Base-by-base conservation (phyloP, 352 stramenopile genomes). In the Peronospora belbahrii region DNA sequence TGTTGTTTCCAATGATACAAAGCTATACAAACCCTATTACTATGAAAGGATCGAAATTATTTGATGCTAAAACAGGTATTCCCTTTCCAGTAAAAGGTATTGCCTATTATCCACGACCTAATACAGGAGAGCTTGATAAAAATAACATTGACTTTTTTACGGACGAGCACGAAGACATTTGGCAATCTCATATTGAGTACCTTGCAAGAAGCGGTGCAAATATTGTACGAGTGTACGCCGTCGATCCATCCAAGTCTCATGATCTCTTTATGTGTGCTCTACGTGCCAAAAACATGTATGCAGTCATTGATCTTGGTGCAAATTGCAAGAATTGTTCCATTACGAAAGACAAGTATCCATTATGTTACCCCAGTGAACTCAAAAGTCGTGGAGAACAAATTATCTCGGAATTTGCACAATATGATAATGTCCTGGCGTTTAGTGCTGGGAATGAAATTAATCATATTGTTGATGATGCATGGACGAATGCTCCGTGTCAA, bases 71-170 rank as follows among this genome's bases (percentile, higher is more conserved):
- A 23, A 91, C 74, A 3, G 76, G 75, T 18, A 56, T 78, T 15
- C 69, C 83, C 23, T 88, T 94, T 51, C 50, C 61, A 9, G 70
- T 88, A 17, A 68, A 70, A n/a, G 85, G 85, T 6, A 77, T 95
- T 28, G 78, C 85, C 55, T 95, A 95, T 62, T 94, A 93, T 59
- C 83, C 83, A 3, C 75, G 85, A 3, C 82, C 85, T 2, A 96
- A 96, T 48, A 45, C 57, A 0, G 85, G 85, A 2, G 48, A 72
- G 9, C 51, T 89, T 13, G 27, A 88, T 44, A 40, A 51, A 3
- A 88, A 94, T 61, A 92, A 83, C 48, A 41, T 84, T 30, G 85
- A 96, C 49, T 82, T 88, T 36, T 94, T 90, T 60, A 88, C 83
- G 6, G 75, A 95, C 46, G 68, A 84, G 27, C 62, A 83, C 50